Conservation (phyloP, 495 filamentous ascomycete genomes). For the Niebla homalea region DNA sequence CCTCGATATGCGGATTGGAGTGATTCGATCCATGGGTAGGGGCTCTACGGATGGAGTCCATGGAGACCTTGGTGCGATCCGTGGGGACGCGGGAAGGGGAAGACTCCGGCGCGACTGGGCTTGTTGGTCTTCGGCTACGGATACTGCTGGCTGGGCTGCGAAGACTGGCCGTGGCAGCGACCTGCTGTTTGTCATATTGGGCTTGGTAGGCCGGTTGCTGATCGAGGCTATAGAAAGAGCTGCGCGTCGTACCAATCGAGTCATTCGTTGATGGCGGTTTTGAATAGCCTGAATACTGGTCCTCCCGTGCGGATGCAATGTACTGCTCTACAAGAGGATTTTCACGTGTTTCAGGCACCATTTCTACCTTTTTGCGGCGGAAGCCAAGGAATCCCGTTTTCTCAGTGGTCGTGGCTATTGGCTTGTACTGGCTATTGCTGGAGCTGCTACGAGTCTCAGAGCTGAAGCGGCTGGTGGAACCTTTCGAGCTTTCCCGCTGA, state of each 20-base stretch:
- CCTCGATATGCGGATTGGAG: slow-evolving; percentile 1
- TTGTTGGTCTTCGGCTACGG: neutral
- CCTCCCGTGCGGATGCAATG: slow-evolving; percentile 4
- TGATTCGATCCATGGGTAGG: neutral
- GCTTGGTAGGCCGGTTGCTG: slow-evolving; percentile 1
- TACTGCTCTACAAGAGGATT: slow-evolving; percentile 13
- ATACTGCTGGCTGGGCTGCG: neutral
- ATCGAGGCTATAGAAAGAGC: neutral
- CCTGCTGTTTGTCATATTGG: neutral
- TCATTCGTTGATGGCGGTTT: neutral
- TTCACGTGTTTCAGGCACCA: neutral
- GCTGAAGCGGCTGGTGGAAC: neutral
- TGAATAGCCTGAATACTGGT: neutral
- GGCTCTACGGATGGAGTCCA: neutral
- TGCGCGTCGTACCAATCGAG: slow-evolving; percentile 4
- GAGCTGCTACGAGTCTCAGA: neutral
- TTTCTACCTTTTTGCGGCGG: slow-evolving; percentile 8
- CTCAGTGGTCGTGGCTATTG: slow-evolving; percentile 10
- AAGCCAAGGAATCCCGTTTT: slow-evolving; percentile 9
- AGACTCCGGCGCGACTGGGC: neutral
- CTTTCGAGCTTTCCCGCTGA: neutral
- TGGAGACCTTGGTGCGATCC: neutral
- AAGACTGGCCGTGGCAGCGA: neutral
- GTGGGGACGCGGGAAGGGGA: neutral
- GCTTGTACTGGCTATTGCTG: slow-evolving; percentile 6